phyloP scores from a whole-genome alignment of 2,329 filamentous ascomycete species.

The Rhynchosporium secalis region DNA sequence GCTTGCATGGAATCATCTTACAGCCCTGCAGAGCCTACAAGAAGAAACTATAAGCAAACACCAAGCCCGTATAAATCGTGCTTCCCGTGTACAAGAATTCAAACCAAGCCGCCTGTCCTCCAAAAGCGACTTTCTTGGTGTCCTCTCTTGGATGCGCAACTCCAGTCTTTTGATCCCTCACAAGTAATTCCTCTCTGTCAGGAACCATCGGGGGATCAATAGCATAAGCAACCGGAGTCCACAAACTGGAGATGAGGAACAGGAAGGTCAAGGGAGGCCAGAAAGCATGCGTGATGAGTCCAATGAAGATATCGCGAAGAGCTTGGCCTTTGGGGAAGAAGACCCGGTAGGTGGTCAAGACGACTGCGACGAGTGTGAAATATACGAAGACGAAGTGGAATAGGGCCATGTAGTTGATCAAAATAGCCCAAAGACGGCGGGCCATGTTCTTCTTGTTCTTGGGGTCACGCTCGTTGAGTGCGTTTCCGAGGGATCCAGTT shows the following conservation, averaged over 20 bases:
- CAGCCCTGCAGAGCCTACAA: background rate
- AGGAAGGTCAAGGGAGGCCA: constrained; percentile 61
- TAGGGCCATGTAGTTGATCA: constrained; percentile 54
- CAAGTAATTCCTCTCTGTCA: constrained; percentile 56
- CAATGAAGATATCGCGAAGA: constrained; percentile 36
- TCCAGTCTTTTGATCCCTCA: constrained; percentile 54
- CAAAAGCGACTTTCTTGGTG: constrained; percentile 47
- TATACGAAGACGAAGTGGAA: constrained; percentile 46
- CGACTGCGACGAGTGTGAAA: constrained; percentile 38
- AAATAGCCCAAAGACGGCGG: constrained; percentile 53
- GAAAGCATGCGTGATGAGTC: constrained; percentile 59
- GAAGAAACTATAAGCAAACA: constrained; percentile 43
- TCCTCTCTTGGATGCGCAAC: constrained; percentile 48
- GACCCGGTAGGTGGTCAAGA: constrained; percentile 48
- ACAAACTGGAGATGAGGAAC: constrained; percentile 38
- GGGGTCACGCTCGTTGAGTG: constrained; percentile 58
- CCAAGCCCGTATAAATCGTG: constrained; percentile 49
- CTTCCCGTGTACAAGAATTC: constrained; percentile 55
- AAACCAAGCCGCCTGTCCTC: constrained; percentile 44
- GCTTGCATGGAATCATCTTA: no score
- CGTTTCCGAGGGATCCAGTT: constrained; percentile 56
- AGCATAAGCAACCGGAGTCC: constrained; percentile 59
- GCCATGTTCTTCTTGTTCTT: constrained; percentile 53
- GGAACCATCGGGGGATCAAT: constrained; percentile 60
- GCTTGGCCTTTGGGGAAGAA: constrained; percentile 36